Conservation (phyloP, 441 rosid species). For the Eutrema salsugineum region DNA sequence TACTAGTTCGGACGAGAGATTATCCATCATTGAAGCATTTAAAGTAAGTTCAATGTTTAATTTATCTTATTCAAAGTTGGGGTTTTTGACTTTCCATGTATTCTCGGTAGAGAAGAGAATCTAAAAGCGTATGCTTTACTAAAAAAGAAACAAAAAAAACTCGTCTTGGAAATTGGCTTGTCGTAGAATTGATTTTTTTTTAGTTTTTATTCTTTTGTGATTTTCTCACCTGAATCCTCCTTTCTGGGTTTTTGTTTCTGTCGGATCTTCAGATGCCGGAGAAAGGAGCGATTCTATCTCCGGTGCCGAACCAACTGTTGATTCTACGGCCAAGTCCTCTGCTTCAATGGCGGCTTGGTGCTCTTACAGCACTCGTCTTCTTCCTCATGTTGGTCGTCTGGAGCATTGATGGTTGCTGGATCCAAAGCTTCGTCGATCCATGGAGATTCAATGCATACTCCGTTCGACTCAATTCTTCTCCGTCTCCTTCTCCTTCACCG, state of each 20-base stretch:
- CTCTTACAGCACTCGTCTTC: slow-evolving; percentile 60
- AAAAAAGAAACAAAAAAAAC: background rate
- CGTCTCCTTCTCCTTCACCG: background rate
- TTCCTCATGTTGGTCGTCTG: slow-evolving; percentile 60
- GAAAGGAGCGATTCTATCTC: slow-evolving; percentile 41
- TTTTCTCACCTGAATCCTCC: background rate
- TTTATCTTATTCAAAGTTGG: background rate
- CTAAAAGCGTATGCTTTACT: slow-evolving; percentile 11
- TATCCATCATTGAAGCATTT: slow-evolving; percentile 1
- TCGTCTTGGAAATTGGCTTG: slow-evolving; percentile 22
- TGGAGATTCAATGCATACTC: slow-evolving; percentile 51
- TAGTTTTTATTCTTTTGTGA: background rate
- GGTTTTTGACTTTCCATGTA: slow-evolving; percentile 11
- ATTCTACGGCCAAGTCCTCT: slow-evolving; percentile 37
- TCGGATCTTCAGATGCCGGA: slow-evolving; percentile 59
- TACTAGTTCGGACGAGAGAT: background rate
- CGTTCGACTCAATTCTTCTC: slow-evolving; percentile 17
- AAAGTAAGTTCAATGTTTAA: slow-evolving; percentile 8
- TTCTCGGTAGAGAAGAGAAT: slow-evolving; percentile 25
- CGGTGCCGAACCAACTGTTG: slow-evolving; percentile 29
- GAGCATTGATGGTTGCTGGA: slow-evolving; percentile 66
- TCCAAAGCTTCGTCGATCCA: slow-evolving; percentile 48
- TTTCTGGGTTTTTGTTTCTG: slow-evolving; percentile 4
- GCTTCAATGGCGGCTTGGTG: slow-evolving; percentile 73
- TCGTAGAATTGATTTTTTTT: slow-evolving; percentile 18